Percentiles rank a stretch among this genome's conserved stretches.
Conservation (phyloP, 768 basidiomycete genomes). For the Terana coerulea region DNA sequence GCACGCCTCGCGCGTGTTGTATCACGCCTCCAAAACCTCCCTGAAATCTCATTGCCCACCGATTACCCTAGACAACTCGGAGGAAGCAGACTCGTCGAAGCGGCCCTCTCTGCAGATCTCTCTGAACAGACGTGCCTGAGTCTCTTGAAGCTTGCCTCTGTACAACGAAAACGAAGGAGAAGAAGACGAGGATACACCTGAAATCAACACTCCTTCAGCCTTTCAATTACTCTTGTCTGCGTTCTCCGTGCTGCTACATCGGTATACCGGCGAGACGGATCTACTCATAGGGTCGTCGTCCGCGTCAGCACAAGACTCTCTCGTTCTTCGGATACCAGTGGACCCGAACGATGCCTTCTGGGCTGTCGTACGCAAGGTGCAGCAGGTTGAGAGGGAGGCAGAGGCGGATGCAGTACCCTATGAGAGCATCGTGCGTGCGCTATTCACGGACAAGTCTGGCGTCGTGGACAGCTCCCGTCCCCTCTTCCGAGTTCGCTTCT, state of each 20-base stretch:
- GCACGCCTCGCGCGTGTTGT: constrained; percentile 48
- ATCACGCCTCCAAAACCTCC: constrained; percentile 70
- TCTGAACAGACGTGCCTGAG: constrained; percentile 72
- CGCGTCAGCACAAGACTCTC: constrained; percentile 66
- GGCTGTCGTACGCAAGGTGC: constrained; percentile 82
- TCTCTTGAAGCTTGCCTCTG: constrained; percentile 77
- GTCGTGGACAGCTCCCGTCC: constrained; percentile 48
- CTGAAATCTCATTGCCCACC: constrained; percentile 89
- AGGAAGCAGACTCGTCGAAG: constrained; percentile 77
- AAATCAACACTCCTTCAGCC: constrained; percentile 58
- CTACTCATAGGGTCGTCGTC: constrained; percentile 89
- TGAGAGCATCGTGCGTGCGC: constrained; percentile 64
- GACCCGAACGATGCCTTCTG: constrained; percentile 88
- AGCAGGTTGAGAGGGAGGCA: constrained; percentile 80
- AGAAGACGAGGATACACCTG: constrained; percentile 26
- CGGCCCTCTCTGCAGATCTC: constrained; percentile 68
- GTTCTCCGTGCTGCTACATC: constrained; percentile 85
- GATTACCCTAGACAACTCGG: constrained; percentile 88
- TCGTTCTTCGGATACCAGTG: constrained; percentile 79
- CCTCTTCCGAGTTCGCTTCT: constrained; percentile 94
- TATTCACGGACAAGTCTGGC: constrained; percentile 65
- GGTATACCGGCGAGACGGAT: constrained; percentile 95
- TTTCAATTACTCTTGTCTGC: constrained; percentile 93
- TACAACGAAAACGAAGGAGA: constrained; percentile 55
- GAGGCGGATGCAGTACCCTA: constrained; percentile 80